phyloP scores from a whole-genome alignment of 176 grass and related monocot species.

The Hsuehochloa calcarea region DNA sequence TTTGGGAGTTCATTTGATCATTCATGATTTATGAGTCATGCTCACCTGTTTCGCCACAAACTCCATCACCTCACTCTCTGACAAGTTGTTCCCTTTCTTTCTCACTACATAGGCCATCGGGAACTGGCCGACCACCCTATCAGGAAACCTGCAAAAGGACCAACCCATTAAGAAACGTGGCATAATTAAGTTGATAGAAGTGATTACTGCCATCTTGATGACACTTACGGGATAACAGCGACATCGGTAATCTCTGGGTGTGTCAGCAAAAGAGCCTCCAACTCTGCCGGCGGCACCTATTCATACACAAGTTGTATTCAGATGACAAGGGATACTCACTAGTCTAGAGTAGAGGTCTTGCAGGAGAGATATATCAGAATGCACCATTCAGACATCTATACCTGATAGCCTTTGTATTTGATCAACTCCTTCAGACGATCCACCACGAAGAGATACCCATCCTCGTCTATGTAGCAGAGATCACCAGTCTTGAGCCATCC shows the following conservation, averaged over 20 bases:
- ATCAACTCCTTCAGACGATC: constrained; percentile 92
- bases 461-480: constrained; percentile 93
- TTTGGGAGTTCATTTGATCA: not conserved
- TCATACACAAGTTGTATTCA: not conserved
- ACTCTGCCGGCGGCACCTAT: constrained; percentile 85
- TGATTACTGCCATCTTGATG: not conserved
- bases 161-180: not conserved
- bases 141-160: constrained; percentile 64
- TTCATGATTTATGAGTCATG: not conserved
- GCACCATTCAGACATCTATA: constrained; percentile 20
- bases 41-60: constrained; percentile 79
- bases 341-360: not conserved
- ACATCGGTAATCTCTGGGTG: constrained; percentile 66
- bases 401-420: constrained; percentile 99
- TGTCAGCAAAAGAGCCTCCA: constrained; percentile 82
- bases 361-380: not conserved
- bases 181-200: not conserved
- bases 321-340: not conserved
- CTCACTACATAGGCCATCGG: constrained; percentile 86
- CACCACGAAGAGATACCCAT: constrained; percentile 93
- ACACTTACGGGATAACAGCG: constrained; percentile 76
- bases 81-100: constrained; percentile 68
- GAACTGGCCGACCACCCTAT: constrained; percentile 74
- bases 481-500: constrained; percentile 94
- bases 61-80: constrained; percentile 58